Evolutionary conservation across 2,329 filamentous ascomycete genomes (phyloP).

Genomic region (Diaporthe helianthi): DNA sequence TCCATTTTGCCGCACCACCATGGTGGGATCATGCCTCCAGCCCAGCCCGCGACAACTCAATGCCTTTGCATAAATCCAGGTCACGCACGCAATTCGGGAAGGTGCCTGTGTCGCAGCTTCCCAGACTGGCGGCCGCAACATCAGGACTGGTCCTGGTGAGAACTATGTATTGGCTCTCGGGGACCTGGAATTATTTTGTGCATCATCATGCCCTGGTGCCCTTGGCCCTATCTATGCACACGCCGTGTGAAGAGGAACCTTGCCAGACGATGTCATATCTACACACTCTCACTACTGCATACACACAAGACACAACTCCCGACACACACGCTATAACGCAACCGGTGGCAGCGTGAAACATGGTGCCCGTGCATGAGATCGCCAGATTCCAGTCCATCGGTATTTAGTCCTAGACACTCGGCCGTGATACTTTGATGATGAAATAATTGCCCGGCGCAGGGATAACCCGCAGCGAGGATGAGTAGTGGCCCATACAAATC

Average conservation of each 20-base stretch:
- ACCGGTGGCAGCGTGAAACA: constrained; percentile 17
- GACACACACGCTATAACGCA: neutral
- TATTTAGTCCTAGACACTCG: neutral
- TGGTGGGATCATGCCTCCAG: constrained; percentile 22
- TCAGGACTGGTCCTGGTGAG: no score
- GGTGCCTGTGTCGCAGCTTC: neutral
- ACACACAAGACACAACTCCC: neutral
- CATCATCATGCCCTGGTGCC: neutral
- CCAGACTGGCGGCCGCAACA: neutral
- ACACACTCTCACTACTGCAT: neutral
- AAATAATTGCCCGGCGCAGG: constrained; percentile 15
- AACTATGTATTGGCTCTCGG: neutral
- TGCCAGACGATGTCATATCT: constrained; percentile 6
- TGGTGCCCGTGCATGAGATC: constrained; percentile 17
- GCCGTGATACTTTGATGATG: constrained; percentile 8
- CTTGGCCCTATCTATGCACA: neutral
- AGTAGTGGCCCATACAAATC: neutral
- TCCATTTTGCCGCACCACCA: constrained; percentile 15
- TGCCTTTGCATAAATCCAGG: constrained; percentile 7
- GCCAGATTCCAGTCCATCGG: constrained; percentile 17
- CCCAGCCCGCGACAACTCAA: constrained; percentile 14
- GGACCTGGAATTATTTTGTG: neutral
- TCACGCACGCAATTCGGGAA: neutral
- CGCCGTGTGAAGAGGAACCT: neutral
- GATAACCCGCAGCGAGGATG: neutral